These are phyloP conservation scores for Leccinum griseonigrum DNA, from an alignment of 1,284 basidiomycete species.

Conservation along the genomic window DNA sequence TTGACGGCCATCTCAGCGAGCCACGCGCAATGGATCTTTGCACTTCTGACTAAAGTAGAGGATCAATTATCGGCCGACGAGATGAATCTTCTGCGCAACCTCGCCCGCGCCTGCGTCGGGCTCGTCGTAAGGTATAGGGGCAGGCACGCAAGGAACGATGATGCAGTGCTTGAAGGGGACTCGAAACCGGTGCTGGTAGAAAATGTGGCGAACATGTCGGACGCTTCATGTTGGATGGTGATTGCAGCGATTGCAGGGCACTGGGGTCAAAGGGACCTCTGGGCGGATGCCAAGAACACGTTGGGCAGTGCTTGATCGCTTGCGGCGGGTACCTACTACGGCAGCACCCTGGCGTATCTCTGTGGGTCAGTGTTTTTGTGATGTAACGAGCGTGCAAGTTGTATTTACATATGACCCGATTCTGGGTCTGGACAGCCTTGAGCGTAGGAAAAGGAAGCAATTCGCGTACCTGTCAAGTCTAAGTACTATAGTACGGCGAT, in stretches of 20 bases:
- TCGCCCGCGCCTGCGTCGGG: conserved; percentile 72
- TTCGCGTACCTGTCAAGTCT: conserved; percentile 6
- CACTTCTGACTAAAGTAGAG: conserved; percentile 73
- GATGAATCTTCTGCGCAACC: conserved; percentile 71
- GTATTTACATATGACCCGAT: conserved; percentile 10
- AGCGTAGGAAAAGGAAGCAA: conserved; percentile 20
- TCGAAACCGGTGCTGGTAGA: conserved; percentile 6
- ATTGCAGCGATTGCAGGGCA: conserved; percentile 68
- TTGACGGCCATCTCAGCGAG: conserved; percentile 51
- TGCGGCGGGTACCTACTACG: background rate
- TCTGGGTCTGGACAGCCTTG: background rate
- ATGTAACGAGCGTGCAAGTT: background rate
- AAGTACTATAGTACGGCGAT: background rate
- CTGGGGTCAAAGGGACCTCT: conserved; percentile 88
- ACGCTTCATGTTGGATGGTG: conserved; percentile 81
- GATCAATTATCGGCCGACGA: conserved; percentile 74
- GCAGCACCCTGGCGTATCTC: background rate
- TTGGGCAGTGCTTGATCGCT: conserved; percentile 32
- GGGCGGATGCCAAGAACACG: conserved; percentile 68
- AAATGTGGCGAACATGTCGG: conserved; percentile 36
- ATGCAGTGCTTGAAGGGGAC: conserved; percentile 2
- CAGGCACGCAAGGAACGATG: background rate
- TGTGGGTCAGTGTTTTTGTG: background rate
- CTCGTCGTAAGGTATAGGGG: conserved; percentile 27
- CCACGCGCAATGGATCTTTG: conserved; percentile 85